These are phyloP conservation scores for Wickerhamomyces sp. DNA, from an alignment of 1,139 yeast genomes.

Conservation along the genomic window DNA sequence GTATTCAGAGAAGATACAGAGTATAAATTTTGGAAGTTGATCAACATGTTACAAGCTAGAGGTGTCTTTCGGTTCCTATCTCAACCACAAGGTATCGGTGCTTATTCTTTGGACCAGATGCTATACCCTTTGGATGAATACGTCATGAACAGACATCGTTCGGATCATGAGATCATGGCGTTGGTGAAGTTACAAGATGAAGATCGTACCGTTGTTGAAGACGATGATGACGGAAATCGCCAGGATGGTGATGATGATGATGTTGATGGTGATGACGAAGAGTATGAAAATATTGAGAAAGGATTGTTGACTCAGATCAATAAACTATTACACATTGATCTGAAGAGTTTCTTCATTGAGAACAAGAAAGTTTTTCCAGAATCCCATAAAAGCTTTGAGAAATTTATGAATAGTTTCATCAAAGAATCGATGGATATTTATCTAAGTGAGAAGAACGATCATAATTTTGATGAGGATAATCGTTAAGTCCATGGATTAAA, in stretches of 20 bases:
- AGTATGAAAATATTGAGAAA: neutral
- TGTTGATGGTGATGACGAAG: neutral
- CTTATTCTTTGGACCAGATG: conserved; percentile 17
- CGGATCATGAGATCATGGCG: conserved; percentile 27
- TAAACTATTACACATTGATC: conserved; percentile 4
- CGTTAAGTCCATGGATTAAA: too few relatives aligned
- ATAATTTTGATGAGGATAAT: neutral
- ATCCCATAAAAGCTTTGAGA: conserved; percentile 7
- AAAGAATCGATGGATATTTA: conserved; percentile 15
- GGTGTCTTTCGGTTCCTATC: neutral
- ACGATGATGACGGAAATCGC: neutral
- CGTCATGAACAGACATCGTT: conserved; percentile 23
- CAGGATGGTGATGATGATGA: neutral
- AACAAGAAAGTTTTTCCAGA: conserved; percentile 10
- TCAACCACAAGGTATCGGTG: neutral
- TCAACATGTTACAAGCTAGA: conserved; percentile 1
- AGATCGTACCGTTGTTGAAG: neutral
- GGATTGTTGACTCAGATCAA: neutral
- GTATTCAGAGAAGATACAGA: conserved; percentile 1
- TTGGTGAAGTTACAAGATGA: conserved; percentile 17
- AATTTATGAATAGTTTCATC: conserved; percentile 15
- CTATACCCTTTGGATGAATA: conserved; percentile 30
- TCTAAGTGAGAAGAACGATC: conserved; percentile 2
- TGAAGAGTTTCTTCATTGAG: conserved; percentile 10
- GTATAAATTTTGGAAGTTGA: conserved; percentile 3